A percentile compares a stretch with the other conserved stretches of the same genome.
These are phyloP conservation scores for Suillus fuscotomentosus DNA, from an alignment of 768 basidiomycete species.

Conservation along the genomic window DNA sequence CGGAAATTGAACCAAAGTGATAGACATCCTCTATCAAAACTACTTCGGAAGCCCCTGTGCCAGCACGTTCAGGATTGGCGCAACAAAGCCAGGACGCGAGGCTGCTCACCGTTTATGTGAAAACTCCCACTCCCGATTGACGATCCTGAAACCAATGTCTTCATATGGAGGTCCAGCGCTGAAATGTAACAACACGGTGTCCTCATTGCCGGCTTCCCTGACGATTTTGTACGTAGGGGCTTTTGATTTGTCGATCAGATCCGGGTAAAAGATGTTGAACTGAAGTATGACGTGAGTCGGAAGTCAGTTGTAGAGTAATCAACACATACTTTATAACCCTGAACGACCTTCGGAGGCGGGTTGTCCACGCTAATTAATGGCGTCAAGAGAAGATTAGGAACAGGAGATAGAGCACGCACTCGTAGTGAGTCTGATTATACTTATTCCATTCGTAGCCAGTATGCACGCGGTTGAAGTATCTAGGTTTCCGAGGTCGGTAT, in stretches of 20 bases:
- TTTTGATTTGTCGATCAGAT: constrained; percentile 97
- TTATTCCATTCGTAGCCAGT: constrained; percentile 99
- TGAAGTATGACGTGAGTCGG: constrained; percentile 24
- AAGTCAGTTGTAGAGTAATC: constrained; percentile 1
- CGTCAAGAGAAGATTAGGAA: constrained; percentile 9
- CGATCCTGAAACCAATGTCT: constrained; percentile 97
- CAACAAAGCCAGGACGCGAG: constrained; percentile 10
- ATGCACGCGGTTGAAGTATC: constrained; percentile 98
- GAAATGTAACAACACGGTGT: constrained; percentile 91
- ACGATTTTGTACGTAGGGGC: constrained; percentile 96
- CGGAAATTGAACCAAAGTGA: constrained; percentile 97
- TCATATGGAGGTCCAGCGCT: constrained; percentile 98
- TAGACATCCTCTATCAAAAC: constrained; percentile 94
- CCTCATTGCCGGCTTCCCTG: constrained; percentile 92
- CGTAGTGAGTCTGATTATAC: constrained; percentile 99
- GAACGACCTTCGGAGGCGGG: constrained; percentile 98
- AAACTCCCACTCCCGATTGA: constrained; percentile 98
- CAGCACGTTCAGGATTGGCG: constrained; percentile 12
- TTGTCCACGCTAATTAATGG: constrained; percentile 78
- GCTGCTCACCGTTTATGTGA: constrained; percentile 83
- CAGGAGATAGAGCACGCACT: constrained; percentile 45
- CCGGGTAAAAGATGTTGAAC: constrained; percentile 99
- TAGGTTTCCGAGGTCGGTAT: constrained; percentile 93
- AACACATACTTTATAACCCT: constrained; percentile 84
- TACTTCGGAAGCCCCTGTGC: constrained; percentile 88